Evolutionary conservation across 2,329 filamentous ascomycete species (phyloP).

Genomic region (Fusarium goolgardi): DNA sequence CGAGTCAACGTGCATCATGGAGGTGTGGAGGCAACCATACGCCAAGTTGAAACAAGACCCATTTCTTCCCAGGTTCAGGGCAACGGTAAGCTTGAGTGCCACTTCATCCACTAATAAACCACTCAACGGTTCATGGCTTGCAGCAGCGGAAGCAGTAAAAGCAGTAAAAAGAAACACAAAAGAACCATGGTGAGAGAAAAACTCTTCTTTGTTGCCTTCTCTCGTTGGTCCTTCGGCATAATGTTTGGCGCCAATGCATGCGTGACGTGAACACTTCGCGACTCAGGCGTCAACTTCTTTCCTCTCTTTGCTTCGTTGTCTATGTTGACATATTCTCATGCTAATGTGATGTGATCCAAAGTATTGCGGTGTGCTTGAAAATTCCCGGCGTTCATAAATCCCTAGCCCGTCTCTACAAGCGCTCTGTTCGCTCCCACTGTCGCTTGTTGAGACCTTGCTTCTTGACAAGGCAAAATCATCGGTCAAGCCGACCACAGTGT

Average conservation of each 20-base stretch:
- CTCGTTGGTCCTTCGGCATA: slow-evolving; percentile 26
- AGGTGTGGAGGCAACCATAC: slow-evolving; percentile 36
- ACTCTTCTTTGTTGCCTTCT: slow-evolving; percentile 32
- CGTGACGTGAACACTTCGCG: slow-evolving; percentile 30
- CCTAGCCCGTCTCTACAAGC: slow-evolving; percentile 20
- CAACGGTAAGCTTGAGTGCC: slow-evolving; percentile 27
- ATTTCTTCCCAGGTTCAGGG: slow-evolving; percentile 32
- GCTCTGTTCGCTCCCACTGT: slow-evolving; percentile 3
- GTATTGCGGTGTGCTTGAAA: slow-evolving; percentile 31
- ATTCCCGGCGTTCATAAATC: slow-evolving; percentile 10
- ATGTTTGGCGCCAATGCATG: slow-evolving; percentile 40
- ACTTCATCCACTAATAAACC: slow-evolving; percentile 28
- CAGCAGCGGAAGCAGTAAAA: slow-evolving; percentile 14
- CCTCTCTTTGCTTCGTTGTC: slow-evolving; percentile 11
- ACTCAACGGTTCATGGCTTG: slow-evolving; percentile 33
- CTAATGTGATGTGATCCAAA: slow-evolving; percentile 21
- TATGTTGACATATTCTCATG: slow-evolving; percentile 13
- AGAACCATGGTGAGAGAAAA: slow-evolving; percentile 31
- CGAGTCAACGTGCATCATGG: slow-evolving; percentile 32
- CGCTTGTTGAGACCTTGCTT: not conserved
- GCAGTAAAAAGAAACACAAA: slow-evolving; percentile 20
- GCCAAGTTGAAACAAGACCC: slow-evolving; percentile 41
- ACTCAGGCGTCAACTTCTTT: slow-evolving; percentile 16
- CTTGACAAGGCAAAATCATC: slow-evolving; percentile 4
- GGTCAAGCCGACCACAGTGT: slow-evolving; percentile 11